Evolutionary conservation across 768 basidiomycete genomes (phyloP), one percentile per base, ranked within the genome.

Genomic region (Tylopilus cervinicoccineus): DNA sequence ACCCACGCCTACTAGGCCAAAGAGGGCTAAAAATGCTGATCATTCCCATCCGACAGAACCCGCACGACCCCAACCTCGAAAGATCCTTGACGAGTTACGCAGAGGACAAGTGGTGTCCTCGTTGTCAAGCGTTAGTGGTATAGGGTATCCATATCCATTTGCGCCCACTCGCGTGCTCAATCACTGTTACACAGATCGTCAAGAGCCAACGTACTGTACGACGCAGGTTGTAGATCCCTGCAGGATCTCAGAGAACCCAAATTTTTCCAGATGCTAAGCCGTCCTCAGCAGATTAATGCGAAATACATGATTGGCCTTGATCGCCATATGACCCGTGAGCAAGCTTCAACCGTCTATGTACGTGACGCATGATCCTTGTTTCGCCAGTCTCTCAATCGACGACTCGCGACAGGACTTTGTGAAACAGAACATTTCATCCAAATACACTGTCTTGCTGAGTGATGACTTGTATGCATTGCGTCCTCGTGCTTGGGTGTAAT

Each of bases 401-500:
- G 31, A 31, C 31, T 40, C 1, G 24, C 19, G 13, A 40, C 50
- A 84, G 83, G 66, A 70, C 42, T 81, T 80, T 42, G 70, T 81
- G 44, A 69, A 65, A 27, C 67, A 75, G 14, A 71, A 70, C 48
- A 51, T 83, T 6, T 71, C 74, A 31, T 58, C 70, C 17, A 75
- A 72, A 38, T 80, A 75, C 52, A 77, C 81, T 48, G 52, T 79
- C 16, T 57, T 73, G 26, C 56, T 81, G n/a, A 72, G 71, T 0
- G 83, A 82, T 10, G 72, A 71, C 64, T 80, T 83, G 84, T 86
- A 58, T 60, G 84, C 65, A 5, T 19, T n/a, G 11, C n/a, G n/a
- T 48, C 7, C n/a, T 19, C 32, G 23, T 16, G 24, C 19, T 38
- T 17, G 11, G 23, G 16, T 2, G 2, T 6, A n/a, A 33, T 31